Evolutionary conservation across 257 asterid genomes (phyloP).

Genomic region (Petunia secreta): DNA sequence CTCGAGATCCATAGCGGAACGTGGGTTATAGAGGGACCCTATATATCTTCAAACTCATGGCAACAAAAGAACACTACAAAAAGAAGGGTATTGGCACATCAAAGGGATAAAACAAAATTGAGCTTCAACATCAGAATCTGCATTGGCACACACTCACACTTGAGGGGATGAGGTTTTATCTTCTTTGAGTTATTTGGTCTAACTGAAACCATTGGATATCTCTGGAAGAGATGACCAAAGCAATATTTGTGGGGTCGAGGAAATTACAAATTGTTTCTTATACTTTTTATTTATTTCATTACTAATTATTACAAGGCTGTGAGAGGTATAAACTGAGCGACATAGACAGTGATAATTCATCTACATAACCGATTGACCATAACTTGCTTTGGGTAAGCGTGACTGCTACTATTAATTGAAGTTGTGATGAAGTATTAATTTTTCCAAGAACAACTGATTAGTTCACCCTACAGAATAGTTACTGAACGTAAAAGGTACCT

Average conservation of each 20-base stretch:
- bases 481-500: not conserved
- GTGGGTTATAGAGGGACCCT: not conserved
- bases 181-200: conserved; percentile 5
- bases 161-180: conserved; percentile 35
- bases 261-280: too few relatives aligned
- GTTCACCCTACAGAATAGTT: not conserved
- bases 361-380: too few relatives aligned
- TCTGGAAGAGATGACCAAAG: not conserved
- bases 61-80: conserved; percentile 17
- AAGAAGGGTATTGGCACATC: not conserved
- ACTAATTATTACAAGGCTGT: too few relatives aligned
- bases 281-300: too few relatives aligned
- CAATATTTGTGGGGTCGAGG: not conserved
- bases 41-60: conserved; percentile 1
- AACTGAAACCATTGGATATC: not conserved
- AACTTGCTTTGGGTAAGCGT: too few relatives aligned
- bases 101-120: conserved; percentile 28
- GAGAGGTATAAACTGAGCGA: too few relatives aligned
- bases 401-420: too few relatives aligned
- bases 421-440: not conserved
- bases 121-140: conserved; percentile 31
- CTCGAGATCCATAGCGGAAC: not conserved
- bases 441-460: not conserved
- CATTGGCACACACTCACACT: conserved; percentile 30
- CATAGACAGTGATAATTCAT: too few relatives aligned